These are phyloP conservation scores for Anisodus tanguticus DNA, from an alignment of 257 asterid species.

Conservation along the genomic window DNA sequence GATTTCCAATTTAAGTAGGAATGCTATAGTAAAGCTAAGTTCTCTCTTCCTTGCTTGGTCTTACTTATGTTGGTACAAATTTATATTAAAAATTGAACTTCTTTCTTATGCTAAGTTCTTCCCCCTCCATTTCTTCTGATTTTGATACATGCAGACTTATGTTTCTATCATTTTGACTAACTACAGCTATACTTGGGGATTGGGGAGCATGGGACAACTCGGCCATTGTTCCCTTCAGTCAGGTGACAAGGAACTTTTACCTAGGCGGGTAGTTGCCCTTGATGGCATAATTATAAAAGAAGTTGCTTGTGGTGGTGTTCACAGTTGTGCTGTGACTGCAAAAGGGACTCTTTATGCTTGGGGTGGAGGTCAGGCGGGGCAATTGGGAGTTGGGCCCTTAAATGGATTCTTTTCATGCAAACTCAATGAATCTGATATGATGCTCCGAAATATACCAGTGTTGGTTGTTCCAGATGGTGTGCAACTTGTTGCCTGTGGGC, in stretches of 20 bases:
- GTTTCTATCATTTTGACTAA: background rate
- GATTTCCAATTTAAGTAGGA: background rate
- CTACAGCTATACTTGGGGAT: slow-evolving; percentile 96
- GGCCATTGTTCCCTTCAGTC: slow-evolving; percentile 93
- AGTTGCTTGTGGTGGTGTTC: slow-evolving; percentile 91
- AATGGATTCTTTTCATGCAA: slow-evolving; percentile 66
- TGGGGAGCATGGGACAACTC: slow-evolving; percentile 96
- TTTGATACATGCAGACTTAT: background rate
- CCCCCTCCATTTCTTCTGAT: too few species aligned
- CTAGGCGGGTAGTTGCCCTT: slow-evolving; percentile 84
- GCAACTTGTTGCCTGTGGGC: slow-evolving; percentile 81
- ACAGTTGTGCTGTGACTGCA: slow-evolving; percentile 82
- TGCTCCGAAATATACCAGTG: slow-evolving; percentile 86
- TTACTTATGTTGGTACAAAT: background rate
- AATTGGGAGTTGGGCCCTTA: slow-evolving; percentile 90
- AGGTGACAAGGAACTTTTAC: slow-evolving; percentile 79
- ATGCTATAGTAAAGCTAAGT: slow-evolving; percentile 11
- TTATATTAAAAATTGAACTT: background rate
- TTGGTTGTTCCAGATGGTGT: slow-evolving; percentile 79
- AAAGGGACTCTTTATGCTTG: slow-evolving; percentile 91
- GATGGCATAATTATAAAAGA: slow-evolving; percentile 65
- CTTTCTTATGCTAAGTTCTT: too few species aligned
- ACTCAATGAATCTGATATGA: slow-evolving; percentile 59
- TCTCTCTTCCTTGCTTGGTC: background rate
- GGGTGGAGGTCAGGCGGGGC: slow-evolving; percentile 97